Percentiles rank a stretch among this genome's conserved stretches.
These are phyloP conservation scores for Vitis labrusca DNA, from an alignment of 164 flowering plant species.

Conservation along the genomic window DNA sequence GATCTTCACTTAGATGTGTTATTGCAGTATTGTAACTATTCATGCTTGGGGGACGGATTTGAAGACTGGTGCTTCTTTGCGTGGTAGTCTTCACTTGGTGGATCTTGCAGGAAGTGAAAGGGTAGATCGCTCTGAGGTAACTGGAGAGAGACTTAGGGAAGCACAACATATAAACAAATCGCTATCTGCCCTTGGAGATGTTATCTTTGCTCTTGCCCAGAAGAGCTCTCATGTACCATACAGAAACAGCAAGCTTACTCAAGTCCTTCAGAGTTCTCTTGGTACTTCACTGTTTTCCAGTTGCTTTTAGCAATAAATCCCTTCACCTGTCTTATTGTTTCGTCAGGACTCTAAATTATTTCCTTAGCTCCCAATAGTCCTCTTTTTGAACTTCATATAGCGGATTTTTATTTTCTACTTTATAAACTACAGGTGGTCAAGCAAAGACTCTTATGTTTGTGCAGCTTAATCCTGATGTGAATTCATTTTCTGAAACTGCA, in stretches of 20 bases:
- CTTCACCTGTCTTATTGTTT: not conserved
- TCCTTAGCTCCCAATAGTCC: not conserved
- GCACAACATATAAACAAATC: conserved; percentile 98
- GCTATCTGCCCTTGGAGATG: conserved; percentile 95
- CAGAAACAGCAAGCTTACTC: conserved; percentile 97
- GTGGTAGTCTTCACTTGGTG: conserved; percentile 65
- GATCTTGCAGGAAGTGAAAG: conserved; percentile 86
- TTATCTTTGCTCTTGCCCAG: conserved; percentile 82
- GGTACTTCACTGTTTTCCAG: conserved; percentile 41
- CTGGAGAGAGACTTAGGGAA: conserved; percentile 73
- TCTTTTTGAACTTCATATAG: not conserved
- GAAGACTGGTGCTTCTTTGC: conserved; percentile 49
- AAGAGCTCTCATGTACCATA: conserved; percentile 91
- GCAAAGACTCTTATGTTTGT: conserved; percentile 99
- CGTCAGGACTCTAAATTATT: not conserved
- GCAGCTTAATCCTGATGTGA: conserved; percentile 84
- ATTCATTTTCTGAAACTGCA: conserved; percentile 68
- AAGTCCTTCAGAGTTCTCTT: conserved; percentile 88
- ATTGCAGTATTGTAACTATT: conserved; percentile 47
- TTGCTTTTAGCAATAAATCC: not conserved
- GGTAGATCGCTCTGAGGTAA: conserved; percentile 81
- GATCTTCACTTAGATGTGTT: conserved; percentile 10
- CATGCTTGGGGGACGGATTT: conserved; percentile 79
- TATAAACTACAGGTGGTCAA: conserved; percentile 69
- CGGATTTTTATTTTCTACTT: not conserved